Evolutionary conservation across 2,329 filamentous ascomycete genomes (phyloP).

Genomic region (Pseudogymnoascus sp.): DNA sequence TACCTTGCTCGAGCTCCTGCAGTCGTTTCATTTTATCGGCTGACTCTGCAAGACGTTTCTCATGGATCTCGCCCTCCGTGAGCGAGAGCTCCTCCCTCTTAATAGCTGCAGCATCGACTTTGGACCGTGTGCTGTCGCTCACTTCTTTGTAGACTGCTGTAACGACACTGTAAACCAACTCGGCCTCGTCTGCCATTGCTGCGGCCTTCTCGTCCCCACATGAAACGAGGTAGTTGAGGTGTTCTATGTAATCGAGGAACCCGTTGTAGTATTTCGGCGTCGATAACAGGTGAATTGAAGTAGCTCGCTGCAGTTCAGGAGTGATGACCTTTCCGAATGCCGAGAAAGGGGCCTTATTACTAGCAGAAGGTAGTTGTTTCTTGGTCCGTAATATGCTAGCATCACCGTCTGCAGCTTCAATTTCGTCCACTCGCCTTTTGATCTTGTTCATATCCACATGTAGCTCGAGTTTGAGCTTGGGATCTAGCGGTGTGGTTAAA

Average conservation of each 20-base stretch:
- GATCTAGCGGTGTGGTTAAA: background rate
- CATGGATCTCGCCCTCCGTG: background rate
- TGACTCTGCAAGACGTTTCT: background rate
- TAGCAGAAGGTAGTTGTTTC: background rate
- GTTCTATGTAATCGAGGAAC: background rate
- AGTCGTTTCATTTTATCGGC: background rate
- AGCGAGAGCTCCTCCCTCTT: background rate
- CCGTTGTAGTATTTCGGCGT: constrained; percentile 3
- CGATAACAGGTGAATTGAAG: background rate
- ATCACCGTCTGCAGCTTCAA: background rate
- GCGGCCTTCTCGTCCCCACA: background rate
- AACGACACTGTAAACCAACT: background rate
- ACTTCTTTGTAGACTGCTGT: background rate
- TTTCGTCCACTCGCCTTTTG: background rate
- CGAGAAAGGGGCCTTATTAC: background rate
- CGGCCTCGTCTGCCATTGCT: background rate
- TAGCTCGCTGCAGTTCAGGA: background rate
- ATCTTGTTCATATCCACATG: constrained; percentile 3
- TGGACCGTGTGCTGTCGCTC: background rate
- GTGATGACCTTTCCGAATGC: background rate
- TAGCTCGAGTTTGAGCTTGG: background rate
- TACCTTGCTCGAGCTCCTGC: background rate
- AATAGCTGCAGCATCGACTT: background rate
- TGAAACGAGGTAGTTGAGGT: background rate
- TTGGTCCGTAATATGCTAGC: background rate